These are phyloP conservation scores for Eucalyptus urophylla DNA, from an alignment of 345 rosid species.

Conservation along the genomic window DNA sequence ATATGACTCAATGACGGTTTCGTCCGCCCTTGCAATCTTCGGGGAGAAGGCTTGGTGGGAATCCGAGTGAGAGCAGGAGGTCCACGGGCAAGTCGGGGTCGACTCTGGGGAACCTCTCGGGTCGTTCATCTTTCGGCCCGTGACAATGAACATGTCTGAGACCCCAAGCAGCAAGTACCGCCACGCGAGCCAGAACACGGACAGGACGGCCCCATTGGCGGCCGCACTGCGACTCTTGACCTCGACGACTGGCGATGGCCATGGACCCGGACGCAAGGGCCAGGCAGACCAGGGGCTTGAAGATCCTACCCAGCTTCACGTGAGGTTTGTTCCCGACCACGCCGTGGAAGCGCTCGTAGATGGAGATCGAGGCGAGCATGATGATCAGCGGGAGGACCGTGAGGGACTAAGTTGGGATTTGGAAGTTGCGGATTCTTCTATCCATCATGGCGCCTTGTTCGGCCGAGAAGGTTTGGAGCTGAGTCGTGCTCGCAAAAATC, in stretches of 20 bases:
- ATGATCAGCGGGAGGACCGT: constrained; percentile 17
- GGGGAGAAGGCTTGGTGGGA: too few relatives aligned
- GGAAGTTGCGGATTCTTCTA: constrained; percentile 14
- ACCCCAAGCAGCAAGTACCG: constrained; percentile 29
- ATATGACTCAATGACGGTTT: too few relatives aligned
- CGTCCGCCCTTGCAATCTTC: too few relatives aligned
- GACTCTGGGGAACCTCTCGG: too few relatives aligned
- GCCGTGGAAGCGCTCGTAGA: constrained; percentile 11
- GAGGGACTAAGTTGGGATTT: constrained; percentile 41
- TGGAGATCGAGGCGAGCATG: constrained; percentile 30
- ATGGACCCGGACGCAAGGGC: constrained; percentile 34
- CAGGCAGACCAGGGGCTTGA: constrained; percentile 16
- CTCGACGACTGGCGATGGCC: constrained; percentile 34
- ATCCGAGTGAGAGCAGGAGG: too few relatives aligned
- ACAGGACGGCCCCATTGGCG: not conserved
- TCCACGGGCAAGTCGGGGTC: too few relatives aligned
- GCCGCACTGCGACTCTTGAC: constrained; percentile 7
- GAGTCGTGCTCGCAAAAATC: constrained; percentile 45
- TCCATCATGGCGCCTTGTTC: constrained; percentile 44
- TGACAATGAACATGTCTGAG: constrained; percentile 45
- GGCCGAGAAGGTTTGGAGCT: constrained; percentile 42
- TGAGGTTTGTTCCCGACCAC: not conserved
- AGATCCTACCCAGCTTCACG: not conserved
- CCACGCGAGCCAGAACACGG: constrained; percentile 42
- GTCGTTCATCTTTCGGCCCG: too few relatives aligned